phyloP scores from a whole-genome alignment of 352 stramenopile genomes.

The Phytophthora cryptogea region DNA sequence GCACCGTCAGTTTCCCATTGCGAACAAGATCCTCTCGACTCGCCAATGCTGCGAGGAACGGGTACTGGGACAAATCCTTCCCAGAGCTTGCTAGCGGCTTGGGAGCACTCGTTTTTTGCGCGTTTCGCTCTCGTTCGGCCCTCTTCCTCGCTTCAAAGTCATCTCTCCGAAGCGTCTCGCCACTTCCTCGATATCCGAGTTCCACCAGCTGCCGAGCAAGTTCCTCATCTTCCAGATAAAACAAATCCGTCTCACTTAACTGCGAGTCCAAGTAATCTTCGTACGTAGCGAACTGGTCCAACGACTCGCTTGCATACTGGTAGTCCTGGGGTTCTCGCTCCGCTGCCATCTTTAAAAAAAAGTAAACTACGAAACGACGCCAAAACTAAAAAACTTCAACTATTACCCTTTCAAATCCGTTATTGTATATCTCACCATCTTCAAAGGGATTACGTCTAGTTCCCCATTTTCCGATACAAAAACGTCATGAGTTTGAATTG shows the following conservation, averaged over 20 bases:
- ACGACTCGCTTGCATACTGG: slow-evolving; percentile 76
- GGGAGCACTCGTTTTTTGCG: slow-evolving; percentile 88
- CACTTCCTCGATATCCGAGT: slow-evolving; percentile 92
- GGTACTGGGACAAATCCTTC: slow-evolving; percentile 87
- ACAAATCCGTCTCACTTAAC: slow-evolving; percentile 92
- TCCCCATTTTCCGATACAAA: not conserved
- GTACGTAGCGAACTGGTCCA: slow-evolving; percentile 93
- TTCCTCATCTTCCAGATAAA: slow-evolving; percentile 94
- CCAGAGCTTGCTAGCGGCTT: slow-evolving; percentile 88
- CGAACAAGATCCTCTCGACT: slow-evolving; percentile 93
- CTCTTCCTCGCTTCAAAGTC: slow-evolving; percentile 93
- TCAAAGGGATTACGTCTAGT: slow-evolving; percentile 13
- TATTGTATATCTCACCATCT: slow-evolving; percentile 21
- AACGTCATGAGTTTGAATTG: slow-evolving; percentile 70
- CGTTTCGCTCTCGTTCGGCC: slow-evolving; percentile 85
- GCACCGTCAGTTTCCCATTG: slow-evolving; percentile 92
- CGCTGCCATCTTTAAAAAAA: slow-evolving; percentile 35
- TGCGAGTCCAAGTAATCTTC: slow-evolving; percentile 96
- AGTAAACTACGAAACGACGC: slow-evolving; percentile 17
- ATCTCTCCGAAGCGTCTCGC: slow-evolving; percentile 90
- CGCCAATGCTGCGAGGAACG: slow-evolving; percentile 87
- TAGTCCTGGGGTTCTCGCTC: slow-evolving; percentile 67
- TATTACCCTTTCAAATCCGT: slow-evolving; percentile 14
- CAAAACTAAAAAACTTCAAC: slow-evolving; percentile 39
- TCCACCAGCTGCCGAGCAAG: slow-evolving; percentile 93